These are phyloP conservation scores for Taphrina pruni DNA, from an alignment of 1,139 yeast species.

Conservation along the genomic window DNA sequence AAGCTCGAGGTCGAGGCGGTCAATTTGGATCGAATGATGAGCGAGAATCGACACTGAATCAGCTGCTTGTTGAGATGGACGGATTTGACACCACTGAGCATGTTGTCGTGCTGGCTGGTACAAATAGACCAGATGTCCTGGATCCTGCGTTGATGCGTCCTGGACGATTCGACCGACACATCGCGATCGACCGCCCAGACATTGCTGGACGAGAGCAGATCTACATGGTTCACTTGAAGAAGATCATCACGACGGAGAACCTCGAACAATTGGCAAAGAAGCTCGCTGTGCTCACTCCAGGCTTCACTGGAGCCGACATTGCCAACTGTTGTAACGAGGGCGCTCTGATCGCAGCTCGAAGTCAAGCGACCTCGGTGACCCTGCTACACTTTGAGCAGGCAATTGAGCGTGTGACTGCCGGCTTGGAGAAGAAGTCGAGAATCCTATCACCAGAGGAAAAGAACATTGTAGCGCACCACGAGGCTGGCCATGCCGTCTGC, in stretches of 20 bases:
- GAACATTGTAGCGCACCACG: constrained; percentile 91
- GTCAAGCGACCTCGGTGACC: constrained; percentile 68
- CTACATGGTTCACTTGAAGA: constrained; percentile 79
- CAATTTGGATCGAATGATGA: constrained; percentile 80
- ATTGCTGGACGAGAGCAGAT: constrained; percentile 91
- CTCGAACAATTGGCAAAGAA: constrained; percentile 73
- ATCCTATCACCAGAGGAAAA: constrained; percentile 84
- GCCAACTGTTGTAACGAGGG: constrained; percentile 98
- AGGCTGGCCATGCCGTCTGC: constrained; percentile 98
- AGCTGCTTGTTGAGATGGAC: constrained; percentile 95
- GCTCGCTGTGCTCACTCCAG: constrained; percentile 94
- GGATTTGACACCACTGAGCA: constrained; percentile 90
- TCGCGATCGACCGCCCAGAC: constrained; percentile 88
- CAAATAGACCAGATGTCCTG: constrained; percentile 90
- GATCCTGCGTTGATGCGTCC: constrained; percentile 95
- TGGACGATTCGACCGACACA: constrained; percentile 95
- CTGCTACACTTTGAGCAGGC: constrained; percentile 90
- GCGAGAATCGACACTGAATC: constrained; percentile 94
- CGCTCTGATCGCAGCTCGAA: constrained; percentile 93
- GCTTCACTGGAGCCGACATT: constrained; percentile 97
- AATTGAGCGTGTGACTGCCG: constrained; percentile 95
- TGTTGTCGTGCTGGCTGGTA: constrained; percentile 96
- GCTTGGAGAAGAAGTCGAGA: constrained; percentile 87
- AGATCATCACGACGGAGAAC: constrained; percentile 62
- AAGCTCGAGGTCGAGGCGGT: constrained; percentile 82